Evolutionary conservation across 257 asterid species (phyloP).

Genomic region (Gentiana straminea): DNA sequence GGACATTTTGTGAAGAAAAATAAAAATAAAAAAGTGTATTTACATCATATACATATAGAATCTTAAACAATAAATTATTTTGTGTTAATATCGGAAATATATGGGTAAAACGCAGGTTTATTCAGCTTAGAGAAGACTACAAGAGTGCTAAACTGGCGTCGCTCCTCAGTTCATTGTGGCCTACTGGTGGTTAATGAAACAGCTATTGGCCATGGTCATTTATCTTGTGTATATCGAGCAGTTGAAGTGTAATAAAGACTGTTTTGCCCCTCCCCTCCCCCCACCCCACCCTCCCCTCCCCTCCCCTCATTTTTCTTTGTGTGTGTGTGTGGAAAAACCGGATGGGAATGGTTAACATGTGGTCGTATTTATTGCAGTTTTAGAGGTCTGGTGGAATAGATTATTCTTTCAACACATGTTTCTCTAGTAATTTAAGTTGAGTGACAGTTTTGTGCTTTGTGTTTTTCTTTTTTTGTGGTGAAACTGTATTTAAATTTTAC

Average conservation of each 20-base stretch:
- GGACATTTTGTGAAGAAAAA: too few species aligned
- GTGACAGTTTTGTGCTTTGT: too few species aligned
- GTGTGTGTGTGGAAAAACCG: neutral
- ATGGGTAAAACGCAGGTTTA: constrained; percentile 54
- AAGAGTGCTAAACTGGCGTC: constrained; percentile 95
- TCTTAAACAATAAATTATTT: neutral
- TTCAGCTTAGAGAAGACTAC: constrained; percentile 93
- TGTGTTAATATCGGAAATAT: neutral
- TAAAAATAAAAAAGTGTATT: too few species aligned
- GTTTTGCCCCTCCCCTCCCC: neutral
- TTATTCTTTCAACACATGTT: neutral
- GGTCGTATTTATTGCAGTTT: neutral
- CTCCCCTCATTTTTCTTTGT: too few species aligned
- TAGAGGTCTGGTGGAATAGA: constrained; percentile 6
- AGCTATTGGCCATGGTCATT: neutral
- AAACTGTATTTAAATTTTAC: too few species aligned
- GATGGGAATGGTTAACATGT: neutral
- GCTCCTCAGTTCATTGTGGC: constrained; percentile 64
- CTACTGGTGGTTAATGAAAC: constrained; percentile 17
- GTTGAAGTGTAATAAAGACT: neutral
- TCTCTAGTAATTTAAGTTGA: too few species aligned
- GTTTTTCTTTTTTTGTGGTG: too few species aligned
- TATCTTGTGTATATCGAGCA: neutral
- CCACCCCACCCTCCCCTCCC: neutral
- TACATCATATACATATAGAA: neutral